These are phyloP conservation scores for Ricinus communis DNA, from an alignment of 345 rosid genomes.

Conservation along the genomic window DNA sequence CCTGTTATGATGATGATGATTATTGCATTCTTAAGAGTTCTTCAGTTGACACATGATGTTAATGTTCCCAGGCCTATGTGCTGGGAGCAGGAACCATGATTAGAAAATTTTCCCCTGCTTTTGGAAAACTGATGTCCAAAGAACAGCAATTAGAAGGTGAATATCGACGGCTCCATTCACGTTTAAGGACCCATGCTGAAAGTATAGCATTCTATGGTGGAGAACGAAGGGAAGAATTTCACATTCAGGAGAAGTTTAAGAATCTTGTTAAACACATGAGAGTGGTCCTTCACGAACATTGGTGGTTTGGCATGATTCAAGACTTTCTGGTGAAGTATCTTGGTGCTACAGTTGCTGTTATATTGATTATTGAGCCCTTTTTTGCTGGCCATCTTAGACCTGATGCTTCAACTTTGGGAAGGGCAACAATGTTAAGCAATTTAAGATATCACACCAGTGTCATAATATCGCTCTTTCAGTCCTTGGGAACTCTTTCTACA, in stretches of 20 bases:
- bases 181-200: slow-evolving; percentile 97
- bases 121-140: slow-evolving; percentile 85
- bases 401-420: slow-evolving; percentile 82
- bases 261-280: slow-evolving; percentile 72
- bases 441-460: slow-evolving; percentile 98
- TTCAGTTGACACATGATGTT: slow-evolving; percentile 20
- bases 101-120: slow-evolving; percentile 89
- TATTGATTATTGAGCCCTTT: slow-evolving; percentile 95
- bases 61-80: slow-evolving; percentile 70
- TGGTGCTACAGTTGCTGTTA: slow-evolving; percentile 92
- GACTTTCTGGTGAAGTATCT: slow-evolving; percentile 95
- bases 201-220: slow-evolving; percentile 99
- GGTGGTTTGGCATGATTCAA: slow-evolving; percentile 99
- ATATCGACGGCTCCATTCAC: slow-evolving; percentile 91
- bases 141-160: slow-evolving; percentile 99
- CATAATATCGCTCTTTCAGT: slow-evolving; percentile 82
- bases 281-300: slow-evolving; percentile 80
- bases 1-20: slow-evolving; percentile 8
- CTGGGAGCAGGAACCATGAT: slow-evolving; percentile 84
- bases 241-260: slow-evolving; percentile 83
- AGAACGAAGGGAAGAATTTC: slow-evolving; percentile 84
- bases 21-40: slow-evolving; percentile 8
- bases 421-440: slow-evolving; percentile 98
- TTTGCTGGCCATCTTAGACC: slow-evolving; percentile 90
- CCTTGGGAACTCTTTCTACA: slow-evolving; percentile 88